phyloP scores from a whole-genome alignment of 2,329 filamentous ascomycete genomes.

The Alternaria alternata region DNA sequence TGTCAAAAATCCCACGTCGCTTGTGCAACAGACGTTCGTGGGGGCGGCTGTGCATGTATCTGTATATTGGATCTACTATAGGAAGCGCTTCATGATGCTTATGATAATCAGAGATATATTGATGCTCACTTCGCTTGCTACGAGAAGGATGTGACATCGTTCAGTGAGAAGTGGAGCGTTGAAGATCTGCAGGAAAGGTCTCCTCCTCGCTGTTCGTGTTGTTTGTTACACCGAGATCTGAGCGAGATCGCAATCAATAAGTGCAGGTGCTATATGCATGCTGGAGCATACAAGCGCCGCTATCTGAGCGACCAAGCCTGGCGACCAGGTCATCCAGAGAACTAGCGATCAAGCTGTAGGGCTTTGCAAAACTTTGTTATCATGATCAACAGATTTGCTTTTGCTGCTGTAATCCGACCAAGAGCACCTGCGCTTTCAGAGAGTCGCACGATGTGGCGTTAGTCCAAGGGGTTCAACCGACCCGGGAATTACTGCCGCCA shows the following conservation, averaged over 20 bases:
- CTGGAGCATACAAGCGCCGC: not conserved
- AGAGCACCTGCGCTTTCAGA: not conserved
- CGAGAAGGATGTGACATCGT: not conserved
- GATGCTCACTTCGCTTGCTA: slow-evolving; percentile 5
- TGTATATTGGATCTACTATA: slow-evolving; percentile 12
- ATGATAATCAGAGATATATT: slow-evolving; percentile 4
- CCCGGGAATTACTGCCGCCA: not conserved
- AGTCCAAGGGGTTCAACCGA: not conserved
- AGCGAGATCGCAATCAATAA: not conserved
- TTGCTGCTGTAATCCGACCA: not conserved
- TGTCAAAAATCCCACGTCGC: slow-evolving; percentile 5
- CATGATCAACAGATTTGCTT: not conserved
- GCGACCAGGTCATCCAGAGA: not conserved
- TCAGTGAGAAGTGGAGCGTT: not conserved
- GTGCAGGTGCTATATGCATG: slow-evolving; percentile 1
- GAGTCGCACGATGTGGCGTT: not conserved
- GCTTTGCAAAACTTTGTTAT: not conserved
- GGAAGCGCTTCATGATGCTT: slow-evolving; percentile 9
- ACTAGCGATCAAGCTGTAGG: not conserved
- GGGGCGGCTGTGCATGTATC: slow-evolving; percentile 6
- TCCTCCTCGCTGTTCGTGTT: slow-evolving; percentile 2
- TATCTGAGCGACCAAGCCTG: not conserved
- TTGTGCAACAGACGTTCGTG: slow-evolving; percentile 1
- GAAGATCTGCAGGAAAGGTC: not conserved
- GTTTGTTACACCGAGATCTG: not conserved